Conservation (phyloP, 352 stramenopile species). For the Phytophthora quininea region DNA sequence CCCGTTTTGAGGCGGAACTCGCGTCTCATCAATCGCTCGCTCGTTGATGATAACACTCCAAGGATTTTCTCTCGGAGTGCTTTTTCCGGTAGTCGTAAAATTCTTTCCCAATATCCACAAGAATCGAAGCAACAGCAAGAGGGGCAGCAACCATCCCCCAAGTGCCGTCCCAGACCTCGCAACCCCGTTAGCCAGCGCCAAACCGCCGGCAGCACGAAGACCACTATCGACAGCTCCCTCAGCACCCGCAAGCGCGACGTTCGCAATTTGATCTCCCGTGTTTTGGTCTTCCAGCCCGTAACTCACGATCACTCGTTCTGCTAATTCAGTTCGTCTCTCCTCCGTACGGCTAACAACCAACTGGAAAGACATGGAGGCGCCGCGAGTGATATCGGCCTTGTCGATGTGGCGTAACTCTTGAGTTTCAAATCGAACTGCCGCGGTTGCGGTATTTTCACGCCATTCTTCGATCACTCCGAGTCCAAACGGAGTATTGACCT, state of each 20-base stretch:
- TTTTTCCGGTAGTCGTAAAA: conserved; percentile 84
- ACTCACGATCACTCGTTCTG: conserved; percentile 55
- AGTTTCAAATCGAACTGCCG: conserved; percentile 52
- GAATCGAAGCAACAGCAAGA: conserved; percentile 79
- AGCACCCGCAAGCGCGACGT: conserved; percentile 62
- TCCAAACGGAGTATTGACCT: conserved; percentile 70
- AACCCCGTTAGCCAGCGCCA: conserved; percentile 75
- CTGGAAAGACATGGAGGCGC: conserved; percentile 46
- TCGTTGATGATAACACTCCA: conserved; percentile 69
- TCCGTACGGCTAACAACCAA: conserved; percentile 40
- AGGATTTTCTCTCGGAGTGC: conserved; percentile 68
- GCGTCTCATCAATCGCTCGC: conserved; percentile 75
- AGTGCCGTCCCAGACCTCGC: conserved; percentile 55
- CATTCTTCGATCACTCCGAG: conserved; percentile 60
- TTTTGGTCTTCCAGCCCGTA: conserved; percentile 58
- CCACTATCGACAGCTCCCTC: conserved; percentile 77
- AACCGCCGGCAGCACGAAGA: conserved; percentile 67
- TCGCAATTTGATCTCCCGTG: conserved; percentile 42
- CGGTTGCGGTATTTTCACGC: conserved; percentile 40
- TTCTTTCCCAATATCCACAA: conserved; percentile 87
- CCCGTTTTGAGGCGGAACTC: conserved; percentile 81
- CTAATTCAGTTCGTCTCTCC: conserved; percentile 48
- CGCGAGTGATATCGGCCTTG: conserved; percentile 58
- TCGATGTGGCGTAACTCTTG: conserved; percentile 60
- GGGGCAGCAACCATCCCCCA: conserved; percentile 58